Percentiles rank a stretch among this genome's conserved stretches.
phyloP scores from a whole-genome alignment of 345 rosid species.

The Noccaea bulbosa region DNA sequence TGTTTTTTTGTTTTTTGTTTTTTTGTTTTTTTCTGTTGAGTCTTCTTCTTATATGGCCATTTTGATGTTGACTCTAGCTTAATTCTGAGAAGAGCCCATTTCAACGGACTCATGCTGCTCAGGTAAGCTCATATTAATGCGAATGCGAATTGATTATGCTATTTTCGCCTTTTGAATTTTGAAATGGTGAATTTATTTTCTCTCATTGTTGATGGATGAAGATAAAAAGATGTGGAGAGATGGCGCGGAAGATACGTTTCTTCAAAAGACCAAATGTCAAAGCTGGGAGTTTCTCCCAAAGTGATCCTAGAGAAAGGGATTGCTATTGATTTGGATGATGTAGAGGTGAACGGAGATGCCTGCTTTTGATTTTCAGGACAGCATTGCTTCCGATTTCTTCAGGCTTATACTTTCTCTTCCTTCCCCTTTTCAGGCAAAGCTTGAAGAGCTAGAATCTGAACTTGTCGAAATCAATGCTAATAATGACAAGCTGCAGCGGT shows the following conservation, averaged over 20 bases:
- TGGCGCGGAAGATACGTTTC: constrained; percentile 90
- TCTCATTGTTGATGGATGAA: constrained; percentile 40
- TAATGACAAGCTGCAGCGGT: constrained; percentile 74
- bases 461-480: constrained; percentile 91
- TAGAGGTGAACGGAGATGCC: constrained; percentile 93
- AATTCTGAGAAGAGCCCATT: too few relatives aligned
- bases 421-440: constrained; percentile 60
- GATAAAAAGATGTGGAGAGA: constrained; percentile 95
- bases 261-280: constrained; percentile 84
- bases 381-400: constrained; percentile 14
- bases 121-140: too few relatives aligned
- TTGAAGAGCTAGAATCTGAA: constrained; percentile 84
- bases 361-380: constrained; percentile 1
- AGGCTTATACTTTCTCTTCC: constrained; percentile 32
- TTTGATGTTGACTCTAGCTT: too few relatives aligned
- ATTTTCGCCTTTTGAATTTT: background rate
- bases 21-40: too few relatives aligned
- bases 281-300: constrained; percentile 70
- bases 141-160: background rate
- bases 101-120: constrained; percentile 93
- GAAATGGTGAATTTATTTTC: background rate
- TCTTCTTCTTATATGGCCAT: too few relatives aligned
- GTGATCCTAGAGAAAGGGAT: constrained; percentile 50
- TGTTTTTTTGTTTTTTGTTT: too few relatives aligned
- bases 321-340: constrained; percentile 81